Percentiles rank a stretch among this genome's conserved stretches.
phyloP scores from a whole-genome alignment of 768 basidiomycete genomes.

The Tremella yokohamensis region DNA sequence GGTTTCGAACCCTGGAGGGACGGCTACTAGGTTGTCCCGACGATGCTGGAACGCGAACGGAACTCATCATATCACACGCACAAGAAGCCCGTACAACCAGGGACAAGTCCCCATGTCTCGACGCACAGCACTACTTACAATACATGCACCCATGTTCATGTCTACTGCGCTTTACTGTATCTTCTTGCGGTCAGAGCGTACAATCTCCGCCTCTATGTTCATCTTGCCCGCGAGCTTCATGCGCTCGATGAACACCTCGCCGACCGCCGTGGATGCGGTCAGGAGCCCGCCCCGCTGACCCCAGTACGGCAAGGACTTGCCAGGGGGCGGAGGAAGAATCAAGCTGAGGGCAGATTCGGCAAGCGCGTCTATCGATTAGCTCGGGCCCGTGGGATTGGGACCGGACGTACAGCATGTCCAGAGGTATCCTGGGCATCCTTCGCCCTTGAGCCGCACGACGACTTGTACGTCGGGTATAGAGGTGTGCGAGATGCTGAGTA shows the following conservation, averaged over 20 bases:
- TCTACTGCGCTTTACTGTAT: no score
- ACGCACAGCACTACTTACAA: no score
- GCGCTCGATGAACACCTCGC: constrained; percentile 68
- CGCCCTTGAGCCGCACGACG: constrained; percentile 62
- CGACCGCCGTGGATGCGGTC: constrained; percentile 78
- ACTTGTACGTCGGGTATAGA: constrained; percentile 55
- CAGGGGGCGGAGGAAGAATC: constrained; percentile 55
- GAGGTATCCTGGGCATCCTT: constrained; percentile 64
- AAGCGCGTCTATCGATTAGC: constrained; percentile 60
- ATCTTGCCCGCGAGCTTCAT: constrained; percentile 58
- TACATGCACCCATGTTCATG: no score
- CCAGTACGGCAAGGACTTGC: constrained; percentile 59
- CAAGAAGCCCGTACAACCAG: no score
- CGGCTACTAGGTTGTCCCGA: constrained; percentile 14
- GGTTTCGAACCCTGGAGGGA: constrained; percentile 36
- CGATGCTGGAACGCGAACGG: no score
- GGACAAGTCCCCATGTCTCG: no score
- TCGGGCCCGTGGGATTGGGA: neutral
- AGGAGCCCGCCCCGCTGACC: constrained; percentile 70
- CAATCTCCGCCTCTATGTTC: constrained; percentile 20
- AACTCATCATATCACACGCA: no score
- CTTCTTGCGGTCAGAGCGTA: no score
- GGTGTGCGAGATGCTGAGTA: constrained; percentile 69
- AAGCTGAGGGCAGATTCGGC: constrained; percentile 73
- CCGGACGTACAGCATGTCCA: constrained; percentile 40